Evolutionary conservation across 148 eudicot genomes (phyloP), one percentile per base, ranked within the genome.

Genomic region (Euryodendron excelsum): DNA sequence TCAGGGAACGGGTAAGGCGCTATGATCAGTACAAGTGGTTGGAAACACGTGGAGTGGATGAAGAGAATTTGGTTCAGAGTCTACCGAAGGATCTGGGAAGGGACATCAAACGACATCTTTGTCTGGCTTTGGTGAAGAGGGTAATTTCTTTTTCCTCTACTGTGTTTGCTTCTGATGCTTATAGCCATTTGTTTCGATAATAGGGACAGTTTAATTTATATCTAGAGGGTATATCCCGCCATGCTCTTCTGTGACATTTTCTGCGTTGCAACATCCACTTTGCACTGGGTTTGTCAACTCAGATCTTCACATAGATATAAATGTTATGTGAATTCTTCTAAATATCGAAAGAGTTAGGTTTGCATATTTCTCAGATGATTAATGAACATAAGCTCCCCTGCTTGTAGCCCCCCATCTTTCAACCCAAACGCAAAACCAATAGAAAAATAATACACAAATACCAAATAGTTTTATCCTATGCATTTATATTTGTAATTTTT

Each of bases 41-140:
- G 50, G 94, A 90, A 83, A 90, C 94, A 14, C 94, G 89, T 75
- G 94, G 94, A 74, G 94, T 90, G 39, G 94, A 90, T 78, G 94
- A 90, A 84, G 89, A 90, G 69, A 88, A 76, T 79, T 77, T 90
- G 82, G 94, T 90, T 31, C 86, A 86, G 76, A 86, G 81, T 81
- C 77, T 90, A 27, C 94, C 94, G 0, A 90, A 90, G 79, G 94
- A 90, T 89, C 89, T 90, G 37, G 85, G 89, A 73, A 80, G 91
- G 83, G 94, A 90, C 83, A 90, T 90, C 41, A 90, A 90, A 72
- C 94, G 94, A 14, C 94, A 90, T 84, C 90, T 90, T 74, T 90
- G 94, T 90, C 88, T 90, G 34, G 90, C 89, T 69, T 83, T 90
- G 76, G 94, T 90, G 69, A 85, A 90, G 68, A 85, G 90, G 88